Evolutionary conservation across 805 yeast species (phyloP), one percentile per base, ranked within the genome.

Genomic region (Suhomyces canberraensis): DNA sequence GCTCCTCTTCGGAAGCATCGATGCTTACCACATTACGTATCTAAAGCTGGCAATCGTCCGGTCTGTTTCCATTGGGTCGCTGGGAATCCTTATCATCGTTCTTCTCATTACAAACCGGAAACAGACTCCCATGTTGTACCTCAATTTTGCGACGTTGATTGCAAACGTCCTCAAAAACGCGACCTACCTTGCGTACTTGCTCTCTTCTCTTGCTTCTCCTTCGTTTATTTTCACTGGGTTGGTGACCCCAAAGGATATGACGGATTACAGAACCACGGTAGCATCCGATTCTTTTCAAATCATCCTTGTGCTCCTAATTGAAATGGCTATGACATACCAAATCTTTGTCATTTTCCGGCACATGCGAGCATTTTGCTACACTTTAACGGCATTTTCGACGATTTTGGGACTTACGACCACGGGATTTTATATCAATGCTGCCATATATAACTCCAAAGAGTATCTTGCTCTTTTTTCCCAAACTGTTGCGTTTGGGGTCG

Each of bases 271-370:
- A 32, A 54, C 76, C 4, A 71, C 80, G n/a, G 74, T 80, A 8
- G 85, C 84, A 3, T 64, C 87, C 0, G 76, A 79, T 48, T 68
- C 78, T 3, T 59, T 84, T 39, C 80, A 80, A 44, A 68, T 80
- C 4, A 42, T 88, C 9, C 60, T 88, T 29, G 71, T 86, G 14
- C 61, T 71, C 0, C 64, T 76, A 8, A 75, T 90, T 36, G 84
- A 87, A 56, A 44, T 64, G 0, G 81, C 93, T 0, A 60, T 91
- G 51, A 69, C 80, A 2, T 78, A 78, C 52, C 98, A 91, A 61
- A 75, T 84, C 7, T 72, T 68, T 43, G 75, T 83, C 21, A 79
- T 93, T 33, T 86, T 86, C 63, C 70, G 75, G 38, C n/a, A n/a
- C n/a, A n/a, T n/a, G n/a, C n/a, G n/a, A n/a, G n/a, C n/a, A n/a